Evolutionary conservation across 1,284 basidiomycete genomes (phyloP), one percentile per base, ranked within the genome.

Genomic region (Pseudozyma thailandica): DNA sequence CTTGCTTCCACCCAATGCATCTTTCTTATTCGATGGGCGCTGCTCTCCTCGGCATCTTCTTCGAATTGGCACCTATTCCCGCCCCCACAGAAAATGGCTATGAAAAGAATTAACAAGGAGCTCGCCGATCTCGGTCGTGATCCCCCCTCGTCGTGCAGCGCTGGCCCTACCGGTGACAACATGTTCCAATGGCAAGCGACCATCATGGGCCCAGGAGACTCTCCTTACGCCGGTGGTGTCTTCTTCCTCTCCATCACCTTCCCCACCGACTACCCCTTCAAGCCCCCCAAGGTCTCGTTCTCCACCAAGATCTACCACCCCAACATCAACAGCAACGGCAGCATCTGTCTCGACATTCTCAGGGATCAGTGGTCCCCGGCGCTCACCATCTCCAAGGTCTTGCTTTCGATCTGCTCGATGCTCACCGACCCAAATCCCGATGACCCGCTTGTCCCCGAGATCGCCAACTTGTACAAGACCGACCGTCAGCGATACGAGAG

Each of bases 221-320:
- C 75, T n/a, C 79, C 80, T 18, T 82, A 82, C 72, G 64, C 72
- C 25, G 79, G 78, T 37, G 80, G 80, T 56, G 72, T 73, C 48
- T 82, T 82, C 52, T 72, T 82, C 73, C 62, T 83, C 42, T 75
- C 76, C 47, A 92, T 95, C 84, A 89, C 88, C 47, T 94, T 95
- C 89, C 78, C 81, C 8, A 80, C 78, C 66, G 80, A 81, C 74
- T 81, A 82, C 71, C 81, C 80, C 30, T 82, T 82, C 79, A 82
- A 82, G 87, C 95, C 96, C 38, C 96, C 96, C 84, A 98, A 98
- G 89, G 93, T 98, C 85, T 92, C 91, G 86, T 98, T 99, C 86
- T 94, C 92, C 79, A 98, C 95, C 83, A 97, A 88, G 83, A 87
- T 87, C 83, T 94, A 93, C 84, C 93, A 95, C 85, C 92, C 92